Evolutionary conservation across 2,329 filamentous ascomycete genomes (phyloP).

Genomic region (Ascocoryne sarcoides): DNA sequence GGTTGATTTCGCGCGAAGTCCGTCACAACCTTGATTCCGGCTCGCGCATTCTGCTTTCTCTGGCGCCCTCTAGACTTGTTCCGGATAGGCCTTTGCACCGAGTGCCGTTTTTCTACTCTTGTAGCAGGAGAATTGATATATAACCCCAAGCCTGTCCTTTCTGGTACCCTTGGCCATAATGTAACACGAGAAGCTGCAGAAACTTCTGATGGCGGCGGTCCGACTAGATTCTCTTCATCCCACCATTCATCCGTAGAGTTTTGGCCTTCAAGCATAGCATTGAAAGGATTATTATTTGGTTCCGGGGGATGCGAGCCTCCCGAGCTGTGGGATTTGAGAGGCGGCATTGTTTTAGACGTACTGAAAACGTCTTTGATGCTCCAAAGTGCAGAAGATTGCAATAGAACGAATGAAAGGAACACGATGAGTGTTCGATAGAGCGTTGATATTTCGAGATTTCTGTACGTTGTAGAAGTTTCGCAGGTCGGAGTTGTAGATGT

Average conservation of each 20-base stretch:
- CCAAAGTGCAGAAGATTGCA: no score
- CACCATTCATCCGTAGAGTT: conserved; percentile 25
- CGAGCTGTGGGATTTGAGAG: neutral
- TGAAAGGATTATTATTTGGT: neutral
- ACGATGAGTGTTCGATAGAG: no score
- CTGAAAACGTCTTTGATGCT: no score
- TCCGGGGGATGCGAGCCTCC: neutral
- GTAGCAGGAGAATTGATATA: conserved; percentile 11
- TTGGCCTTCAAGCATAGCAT: neutral
- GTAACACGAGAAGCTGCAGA: conserved; percentile 8
- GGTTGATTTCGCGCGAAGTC: conserved; percentile 46
- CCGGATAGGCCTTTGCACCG: conserved; percentile 30
- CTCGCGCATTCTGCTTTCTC: conserved; percentile 49
- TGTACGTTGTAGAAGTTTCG: no score
- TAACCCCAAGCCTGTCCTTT: conserved; percentile 9
- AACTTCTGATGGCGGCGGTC: conserved; percentile 3
- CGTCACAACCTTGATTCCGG: conserved; percentile 61
- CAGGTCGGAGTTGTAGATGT: no score
- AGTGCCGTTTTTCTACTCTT: conserved; percentile 21
- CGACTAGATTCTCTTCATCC: conserved; percentile 20
- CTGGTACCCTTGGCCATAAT: conserved; percentile 17
- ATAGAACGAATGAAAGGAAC: no score
- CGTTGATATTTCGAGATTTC: no score
- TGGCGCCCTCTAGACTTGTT: conserved; percentile 52
- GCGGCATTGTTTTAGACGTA: no score